phyloP scores from a whole-genome alignment of 2,329 filamentous ascomycete species.

The Fusarium redolens region DNA sequence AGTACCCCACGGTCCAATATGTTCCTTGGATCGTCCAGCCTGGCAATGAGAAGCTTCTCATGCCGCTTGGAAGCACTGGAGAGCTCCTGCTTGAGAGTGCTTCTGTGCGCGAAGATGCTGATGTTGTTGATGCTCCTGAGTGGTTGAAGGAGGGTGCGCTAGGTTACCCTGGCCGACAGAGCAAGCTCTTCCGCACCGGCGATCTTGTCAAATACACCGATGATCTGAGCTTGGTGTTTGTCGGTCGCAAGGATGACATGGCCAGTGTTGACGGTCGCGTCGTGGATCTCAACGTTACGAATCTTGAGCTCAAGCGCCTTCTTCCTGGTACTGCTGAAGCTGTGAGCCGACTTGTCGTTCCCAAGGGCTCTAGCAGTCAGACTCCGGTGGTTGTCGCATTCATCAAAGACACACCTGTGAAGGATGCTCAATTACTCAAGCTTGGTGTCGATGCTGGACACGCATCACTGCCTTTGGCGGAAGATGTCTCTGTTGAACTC shows the following conservation, averaged over 20 bases:
- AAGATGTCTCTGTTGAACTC: conserved; percentile 33
- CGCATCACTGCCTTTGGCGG: conserved; percentile 18
- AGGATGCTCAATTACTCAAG: conserved; percentile 13
- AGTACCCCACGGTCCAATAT: conserved; percentile 34
- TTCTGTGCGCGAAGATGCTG: neutral
- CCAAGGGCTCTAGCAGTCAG: conserved; percentile 30
- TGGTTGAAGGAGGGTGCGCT: conserved; percentile 38
- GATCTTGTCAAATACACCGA: conserved; percentile 44
- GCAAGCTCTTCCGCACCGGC: conserved; percentile 41
- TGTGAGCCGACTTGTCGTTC: conserved; percentile 35
- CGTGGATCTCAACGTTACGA: conserved; percentile 40
- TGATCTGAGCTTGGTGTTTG: conserved; percentile 38
- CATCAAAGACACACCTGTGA: conserved; percentile 4
- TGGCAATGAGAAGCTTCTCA: conserved; percentile 38
- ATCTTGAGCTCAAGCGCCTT: conserved; percentile 37
- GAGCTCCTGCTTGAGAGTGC: conserved; percentile 54
- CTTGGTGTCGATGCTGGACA: conserved; percentile 9
- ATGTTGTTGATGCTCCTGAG: conserved; percentile 29
- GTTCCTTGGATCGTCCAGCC: conserved; percentile 48
- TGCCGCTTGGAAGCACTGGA: conserved; percentile 48
- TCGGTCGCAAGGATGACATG: conserved; percentile 39
- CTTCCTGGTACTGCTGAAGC: conserved; percentile 27
- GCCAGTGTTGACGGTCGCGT: conserved; percentile 40
- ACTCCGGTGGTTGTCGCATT: conserved; percentile 39
- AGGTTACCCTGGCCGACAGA: conserved; percentile 32